phyloP scores from a whole-genome alignment of 768 basidiomycete genomes.

The Russula sp. region DNA sequence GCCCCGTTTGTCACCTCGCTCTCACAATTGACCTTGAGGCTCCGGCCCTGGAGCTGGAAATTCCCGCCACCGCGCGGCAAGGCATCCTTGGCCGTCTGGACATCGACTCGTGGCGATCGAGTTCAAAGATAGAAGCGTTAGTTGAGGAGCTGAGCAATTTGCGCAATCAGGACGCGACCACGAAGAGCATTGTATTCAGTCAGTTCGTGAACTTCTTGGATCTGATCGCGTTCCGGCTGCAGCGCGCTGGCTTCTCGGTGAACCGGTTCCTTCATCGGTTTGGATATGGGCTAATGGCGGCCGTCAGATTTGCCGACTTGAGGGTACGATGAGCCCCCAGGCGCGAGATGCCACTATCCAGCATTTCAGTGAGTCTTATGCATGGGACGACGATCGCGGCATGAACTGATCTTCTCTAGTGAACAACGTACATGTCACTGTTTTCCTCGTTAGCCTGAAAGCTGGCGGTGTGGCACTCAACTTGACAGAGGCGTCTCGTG shows the following conservation, averaged over 20 bases:
- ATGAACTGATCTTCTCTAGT: conserved; percentile 39
- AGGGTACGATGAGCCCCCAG: conserved; percentile 96
- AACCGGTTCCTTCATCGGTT: conserved; percentile 25
- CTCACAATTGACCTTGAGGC: conserved; percentile 96
- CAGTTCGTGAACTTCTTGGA: conserved; percentile 94
- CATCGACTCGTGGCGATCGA: conserved; percentile 86
- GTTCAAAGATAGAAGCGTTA: conserved; percentile 95
- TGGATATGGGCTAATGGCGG: conserved; percentile 11
- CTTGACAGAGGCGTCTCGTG: conserved; percentile 84
- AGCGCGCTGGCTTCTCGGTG: conserved; percentile 87
- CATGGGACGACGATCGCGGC: conserved; percentile 7
- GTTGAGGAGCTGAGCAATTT: conserved; percentile 90
- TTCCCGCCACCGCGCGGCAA: conserved; percentile 54
- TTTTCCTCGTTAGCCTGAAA: conserved; percentile 96
- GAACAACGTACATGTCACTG: conserved; percentile 89
- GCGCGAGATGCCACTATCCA: conserved; percentile 92
- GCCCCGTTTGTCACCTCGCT: conserved; percentile 90
- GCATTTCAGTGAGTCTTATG: conserved; percentile 68
- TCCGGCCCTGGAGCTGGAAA: conserved; percentile 80
- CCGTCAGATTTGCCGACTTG: conserved; percentile 79
- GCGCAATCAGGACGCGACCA: conserved; percentile 77
- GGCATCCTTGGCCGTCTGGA: conserved; percentile 92
- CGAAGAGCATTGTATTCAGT: conserved; percentile 95
- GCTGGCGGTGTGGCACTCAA: conserved; percentile 93
- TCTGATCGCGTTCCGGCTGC: conserved; percentile 86